Evolutionary conservation across 1,284 basidiomycete species (phyloP).

Genomic region (Ustanciosporium gigantosporum): DNA sequence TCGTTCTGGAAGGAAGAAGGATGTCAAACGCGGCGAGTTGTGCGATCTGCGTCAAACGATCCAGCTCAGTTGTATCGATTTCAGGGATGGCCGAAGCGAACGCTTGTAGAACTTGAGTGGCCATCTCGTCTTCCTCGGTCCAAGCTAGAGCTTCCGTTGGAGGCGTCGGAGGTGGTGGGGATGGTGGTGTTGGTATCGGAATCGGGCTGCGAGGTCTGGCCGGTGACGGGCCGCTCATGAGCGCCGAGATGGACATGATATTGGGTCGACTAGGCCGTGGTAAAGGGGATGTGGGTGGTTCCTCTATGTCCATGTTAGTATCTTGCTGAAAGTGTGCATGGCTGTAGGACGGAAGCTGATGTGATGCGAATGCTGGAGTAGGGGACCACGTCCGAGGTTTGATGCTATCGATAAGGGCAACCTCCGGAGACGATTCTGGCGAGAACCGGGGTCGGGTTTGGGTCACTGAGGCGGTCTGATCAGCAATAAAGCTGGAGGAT

Average conservation of each 20-base stretch:
- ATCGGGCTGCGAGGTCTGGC: slow-evolving; percentile 5
- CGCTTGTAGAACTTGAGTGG: slow-evolving; percentile 20
- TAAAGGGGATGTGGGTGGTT: slow-evolving; percentile 13
- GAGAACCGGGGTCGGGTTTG: slow-evolving; percentile 6
- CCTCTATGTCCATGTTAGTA: slow-evolving; percentile 2
- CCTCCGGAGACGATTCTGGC: slow-evolving; percentile 32
- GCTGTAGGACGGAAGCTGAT: too few relatives aligned
- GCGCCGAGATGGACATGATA: slow-evolving; percentile 42
- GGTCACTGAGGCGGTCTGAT: not conserved
- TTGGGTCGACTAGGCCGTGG: slow-evolving; percentile 23
- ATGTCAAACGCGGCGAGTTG: slow-evolving; percentile 32
- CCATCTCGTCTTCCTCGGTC: slow-evolving; percentile 32
- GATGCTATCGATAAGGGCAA: slow-evolving; percentile 22
- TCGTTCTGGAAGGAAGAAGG: slow-evolving; percentile 1
- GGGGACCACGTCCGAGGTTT: not conserved
- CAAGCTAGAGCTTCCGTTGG: slow-evolving; percentile 5
- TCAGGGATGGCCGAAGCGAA: slow-evolving; percentile 11
- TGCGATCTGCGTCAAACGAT: slow-evolving; percentile 28
- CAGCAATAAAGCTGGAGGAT: not conserved
- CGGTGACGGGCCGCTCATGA: slow-evolving; percentile 27
- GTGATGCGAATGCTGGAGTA: not conserved
- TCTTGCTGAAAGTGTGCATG: too few relatives aligned
- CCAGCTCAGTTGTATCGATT: slow-evolving; percentile 30
- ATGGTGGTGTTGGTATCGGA: slow-evolving; percentile 5
- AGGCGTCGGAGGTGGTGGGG: slow-evolving; percentile 2